A percentile compares a stretch with the other conserved stretches of the same genome.
These are phyloP conservation scores for Drosera spatulata DNA, from an alignment of 179 eudicot species.

Conservation along the genomic window DNA sequence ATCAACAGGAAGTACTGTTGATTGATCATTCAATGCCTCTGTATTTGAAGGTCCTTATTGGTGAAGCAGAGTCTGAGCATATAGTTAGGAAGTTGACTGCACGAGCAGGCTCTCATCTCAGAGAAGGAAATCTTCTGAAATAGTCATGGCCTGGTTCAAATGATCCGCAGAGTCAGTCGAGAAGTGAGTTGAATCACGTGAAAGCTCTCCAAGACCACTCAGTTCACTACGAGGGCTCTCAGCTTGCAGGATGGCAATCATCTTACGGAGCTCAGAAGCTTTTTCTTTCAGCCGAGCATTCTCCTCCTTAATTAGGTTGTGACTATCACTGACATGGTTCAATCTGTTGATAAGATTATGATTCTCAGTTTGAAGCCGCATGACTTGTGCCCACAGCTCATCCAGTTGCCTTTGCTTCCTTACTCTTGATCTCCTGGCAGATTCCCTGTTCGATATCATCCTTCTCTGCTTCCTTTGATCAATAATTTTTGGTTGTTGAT, in stretches of 20 bases:
- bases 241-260: constrained; percentile 30
- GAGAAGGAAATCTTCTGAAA: constrained; percentile 9
- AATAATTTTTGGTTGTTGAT: constrained; percentile 43
- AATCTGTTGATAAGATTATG: constrained; percentile 44
- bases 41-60: too few relatives aligned
- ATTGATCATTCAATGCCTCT: too few relatives aligned
- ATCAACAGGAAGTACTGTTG: too few relatives aligned
- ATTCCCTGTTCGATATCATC: constrained; percentile 82
- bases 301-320: constrained; percentile 40
- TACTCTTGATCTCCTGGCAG: constrained; percentile 80
- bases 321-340: constrained; percentile 31
- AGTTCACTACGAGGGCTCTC: constrained; percentile 25
- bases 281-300: constrained; percentile 61
- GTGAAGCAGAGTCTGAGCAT: too few relatives aligned
- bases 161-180: background rate
- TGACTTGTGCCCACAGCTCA: constrained; percentile 70
- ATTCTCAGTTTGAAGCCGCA: constrained; percentile 66
- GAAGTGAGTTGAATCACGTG: background rate
- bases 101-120: constrained; percentile 1
- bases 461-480: constrained; percentile 74
- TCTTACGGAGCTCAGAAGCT: constrained; percentile 45
- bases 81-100: background rate
- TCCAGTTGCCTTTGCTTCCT: constrained; percentile 76
- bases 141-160: constrained; percentile 9
- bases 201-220: constrained; percentile 33